These are phyloP conservation scores for Acanthamoeba rhysodes DNA, from an alignment of 208 protist genomes.

Conservation along the genomic window DNA sequence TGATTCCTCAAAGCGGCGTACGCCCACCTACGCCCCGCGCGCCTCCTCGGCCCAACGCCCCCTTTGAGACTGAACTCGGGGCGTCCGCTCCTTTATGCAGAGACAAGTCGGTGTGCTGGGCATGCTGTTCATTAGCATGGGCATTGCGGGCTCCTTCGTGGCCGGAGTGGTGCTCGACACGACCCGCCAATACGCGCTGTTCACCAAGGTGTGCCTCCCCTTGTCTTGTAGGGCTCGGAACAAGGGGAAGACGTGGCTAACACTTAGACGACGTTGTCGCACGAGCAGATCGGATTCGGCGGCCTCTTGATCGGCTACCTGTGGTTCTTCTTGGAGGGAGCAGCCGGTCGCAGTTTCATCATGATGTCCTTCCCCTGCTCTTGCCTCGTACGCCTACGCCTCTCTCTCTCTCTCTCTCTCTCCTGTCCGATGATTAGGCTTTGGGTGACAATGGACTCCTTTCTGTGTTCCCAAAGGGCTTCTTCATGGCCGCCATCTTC, in stretches of 20 bases:
- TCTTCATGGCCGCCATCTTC: constrained; percentile 47
- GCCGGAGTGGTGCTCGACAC: constrained; percentile 17
- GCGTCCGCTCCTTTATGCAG: background rate
- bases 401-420: no score
- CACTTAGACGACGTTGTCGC: background rate
- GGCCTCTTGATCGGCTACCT: background rate
- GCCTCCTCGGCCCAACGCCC: background rate
- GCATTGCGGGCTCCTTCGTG: constrained; percentile 48
- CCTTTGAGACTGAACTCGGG: no score
- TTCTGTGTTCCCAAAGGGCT: no score
- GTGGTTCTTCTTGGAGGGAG: constrained; percentile 53
- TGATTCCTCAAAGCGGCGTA: constrained; percentile 3
- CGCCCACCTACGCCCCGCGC: background rate
- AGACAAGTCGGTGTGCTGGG: constrained; percentile 20
- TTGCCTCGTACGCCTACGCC: background rate
- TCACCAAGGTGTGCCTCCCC: background rate
- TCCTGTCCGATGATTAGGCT: no score
- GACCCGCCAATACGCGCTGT: background rate
- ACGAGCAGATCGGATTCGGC: background rate
- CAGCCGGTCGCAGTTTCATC: constrained; percentile 32
- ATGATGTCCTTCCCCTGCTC: constrained; percentile 62
- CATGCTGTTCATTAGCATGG: constrained; percentile 15
- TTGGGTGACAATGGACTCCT: no score
- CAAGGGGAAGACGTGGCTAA: no score
- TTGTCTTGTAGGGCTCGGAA: no score